Percentiles rank a stretch among this genome's conserved stretches.
Evolutionary conservation across 352 stramenopile genomes (phyloP).

Genomic region (Globisporangium parvum): DNA sequence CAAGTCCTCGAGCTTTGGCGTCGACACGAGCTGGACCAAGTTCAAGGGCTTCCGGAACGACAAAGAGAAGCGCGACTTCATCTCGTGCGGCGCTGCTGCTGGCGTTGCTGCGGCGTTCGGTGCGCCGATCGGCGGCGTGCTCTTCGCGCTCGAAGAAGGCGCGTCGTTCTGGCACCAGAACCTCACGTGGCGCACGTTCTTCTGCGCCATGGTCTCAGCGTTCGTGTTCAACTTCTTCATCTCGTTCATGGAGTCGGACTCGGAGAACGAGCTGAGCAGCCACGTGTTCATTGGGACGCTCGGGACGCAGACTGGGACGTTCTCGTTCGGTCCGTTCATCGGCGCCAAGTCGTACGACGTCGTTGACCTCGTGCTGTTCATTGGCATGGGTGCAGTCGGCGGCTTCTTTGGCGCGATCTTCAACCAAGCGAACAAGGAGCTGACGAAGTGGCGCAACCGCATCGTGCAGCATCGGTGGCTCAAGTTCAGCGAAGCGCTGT

Average conservation of each 20-base stretch:
- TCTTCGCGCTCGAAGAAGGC: conserved; percentile 98
- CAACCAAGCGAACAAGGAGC: conserved; percentile 92
- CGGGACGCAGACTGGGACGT: conserved; percentile 76
- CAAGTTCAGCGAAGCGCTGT: conserved; percentile 55
- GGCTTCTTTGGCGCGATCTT: conserved; percentile 96
- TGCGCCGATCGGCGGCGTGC: conserved; percentile 95
- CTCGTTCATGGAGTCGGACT: conserved; percentile 61
- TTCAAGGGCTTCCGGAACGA: conserved; percentile 94
- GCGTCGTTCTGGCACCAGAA: conserved; percentile 98
- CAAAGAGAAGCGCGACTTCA: conserved; percentile 96
- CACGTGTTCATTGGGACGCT: conserved; percentile 57
- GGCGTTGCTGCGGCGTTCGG: conserved; percentile 97
- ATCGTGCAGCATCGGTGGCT: conserved; percentile 59
- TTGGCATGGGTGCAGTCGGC: conserved; percentile 94
- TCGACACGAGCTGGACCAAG: conserved; percentile 86
- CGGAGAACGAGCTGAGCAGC: conserved; percentile 21
- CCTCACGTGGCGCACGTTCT: conserved; percentile 97
- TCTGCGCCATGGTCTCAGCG: conserved; percentile 93
- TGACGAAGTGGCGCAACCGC: conserved; percentile 82
- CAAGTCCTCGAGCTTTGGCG: conserved; percentile 80
- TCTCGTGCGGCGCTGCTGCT: conserved; percentile 94
- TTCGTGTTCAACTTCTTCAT: conserved; percentile 87
- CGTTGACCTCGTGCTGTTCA: conserved; percentile 95
- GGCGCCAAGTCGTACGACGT: conserved; percentile 91
- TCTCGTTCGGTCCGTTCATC: conserved; percentile 85